Conservation (phyloP, 106 monocot species). For the Phalaenopsis aphrodite region DNA sequence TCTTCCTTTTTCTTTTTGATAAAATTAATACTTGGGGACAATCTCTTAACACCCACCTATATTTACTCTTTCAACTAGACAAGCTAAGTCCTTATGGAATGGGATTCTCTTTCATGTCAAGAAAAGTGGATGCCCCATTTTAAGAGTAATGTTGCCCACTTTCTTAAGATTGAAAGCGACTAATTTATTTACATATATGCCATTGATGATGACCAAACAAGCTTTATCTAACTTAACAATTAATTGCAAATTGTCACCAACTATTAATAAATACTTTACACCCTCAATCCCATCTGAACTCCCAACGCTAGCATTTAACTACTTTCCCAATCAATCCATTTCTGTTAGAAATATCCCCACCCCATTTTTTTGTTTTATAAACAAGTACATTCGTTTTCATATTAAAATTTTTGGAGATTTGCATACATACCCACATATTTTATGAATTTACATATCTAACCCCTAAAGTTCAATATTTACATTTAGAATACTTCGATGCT, state of each 20-base stretch:
- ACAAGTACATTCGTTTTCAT: no score
- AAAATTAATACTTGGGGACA: not conserved
- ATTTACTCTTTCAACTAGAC: not conserved
- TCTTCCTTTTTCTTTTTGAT: not conserved
- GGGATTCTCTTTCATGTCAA: not conserved
- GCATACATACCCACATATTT: no score
- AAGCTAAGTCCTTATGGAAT: not conserved
- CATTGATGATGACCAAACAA: not conserved
- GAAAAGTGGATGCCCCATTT: not conserved
- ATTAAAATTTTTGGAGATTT: no score
- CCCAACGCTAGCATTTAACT: not conserved
- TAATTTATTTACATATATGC: not conserved
- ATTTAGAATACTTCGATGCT: no score
- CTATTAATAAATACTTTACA: not conserved
- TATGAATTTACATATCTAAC: no score
- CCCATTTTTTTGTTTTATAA: no score
- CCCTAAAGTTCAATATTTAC: no score
- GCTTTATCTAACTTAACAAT: not conserved
- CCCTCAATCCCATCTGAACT: not conserved
- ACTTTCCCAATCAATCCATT: not conserved
- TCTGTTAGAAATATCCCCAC: no score
- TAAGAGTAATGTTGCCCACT: not conserved
- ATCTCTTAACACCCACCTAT: not conserved
- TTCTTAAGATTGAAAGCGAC: not conserved
- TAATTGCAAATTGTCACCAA: not conserved